Percentiles rank a stretch among this genome's conserved stretches.
Evolutionary conservation across 1,139 yeast species (phyloP).

Genomic region (Saccharomyces hybrid): DNA sequence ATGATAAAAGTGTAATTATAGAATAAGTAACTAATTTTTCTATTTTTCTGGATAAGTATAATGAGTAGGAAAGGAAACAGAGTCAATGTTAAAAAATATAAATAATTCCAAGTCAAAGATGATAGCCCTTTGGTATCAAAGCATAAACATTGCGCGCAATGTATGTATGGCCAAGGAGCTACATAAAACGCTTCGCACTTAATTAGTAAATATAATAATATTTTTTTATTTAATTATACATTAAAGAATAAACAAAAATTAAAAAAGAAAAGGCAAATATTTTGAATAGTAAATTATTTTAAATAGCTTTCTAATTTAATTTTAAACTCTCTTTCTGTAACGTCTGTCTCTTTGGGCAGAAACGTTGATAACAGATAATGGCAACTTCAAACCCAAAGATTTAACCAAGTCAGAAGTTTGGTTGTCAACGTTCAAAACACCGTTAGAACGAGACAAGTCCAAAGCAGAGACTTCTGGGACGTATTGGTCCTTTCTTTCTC

Average conservation of each 20-base stretch:
- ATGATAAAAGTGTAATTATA: background rate
- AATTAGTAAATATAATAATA: background rate
- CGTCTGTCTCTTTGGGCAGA: slow-evolving; percentile 93
- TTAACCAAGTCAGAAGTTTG: slow-evolving; percentile 97
- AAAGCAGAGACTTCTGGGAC: slow-evolving; percentile 99
- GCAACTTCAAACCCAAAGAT: slow-evolving; percentile 93
- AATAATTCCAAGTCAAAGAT: background rate
- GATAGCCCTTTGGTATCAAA: background rate
- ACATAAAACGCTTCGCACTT: background rate
- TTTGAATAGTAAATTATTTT: background rate
- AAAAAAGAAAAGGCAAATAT: background rate
- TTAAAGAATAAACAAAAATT: slow-evolving; percentile 1
- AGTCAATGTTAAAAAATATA: background rate
- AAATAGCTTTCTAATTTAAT: background rate
- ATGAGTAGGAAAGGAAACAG: background rate
- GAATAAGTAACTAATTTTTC: background rate
- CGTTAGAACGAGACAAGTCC: slow-evolving; percentile 94
- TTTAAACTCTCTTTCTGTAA: slow-evolving; percentile 89
- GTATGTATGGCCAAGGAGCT: background rate
- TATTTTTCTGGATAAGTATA: background rate
- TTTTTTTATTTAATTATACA: slow-evolving; percentile 3
- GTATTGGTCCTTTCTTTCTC: slow-evolving; percentile 99
- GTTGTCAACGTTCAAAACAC: slow-evolving; percentile 94
- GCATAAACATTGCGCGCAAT: background rate
- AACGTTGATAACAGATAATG: slow-evolving; percentile 84